Base-by-base conservation (phyloP, 495 filamentous ascomycete genomes). In the Neurospora intermedia region DNA sequence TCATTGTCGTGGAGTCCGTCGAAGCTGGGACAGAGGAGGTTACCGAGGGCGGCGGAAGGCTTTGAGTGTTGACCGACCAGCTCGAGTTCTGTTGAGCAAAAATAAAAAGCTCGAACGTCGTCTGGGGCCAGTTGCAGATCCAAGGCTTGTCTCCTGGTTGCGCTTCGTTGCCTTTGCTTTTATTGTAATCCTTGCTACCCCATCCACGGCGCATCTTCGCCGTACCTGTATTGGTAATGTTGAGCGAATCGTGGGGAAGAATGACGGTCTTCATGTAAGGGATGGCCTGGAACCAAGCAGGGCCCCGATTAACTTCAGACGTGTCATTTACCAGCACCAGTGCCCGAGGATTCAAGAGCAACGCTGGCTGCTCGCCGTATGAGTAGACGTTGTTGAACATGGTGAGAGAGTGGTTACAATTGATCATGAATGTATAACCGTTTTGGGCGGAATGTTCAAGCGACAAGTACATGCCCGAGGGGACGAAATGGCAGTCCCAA, bases 81-180 rank as follows among this genome's bases (percentile, higher is more conserved):
- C 82, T 84, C 69, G 83, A 82, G 74, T 86, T 89, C 75, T 91
- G 86, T 69, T 87, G 86, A 71, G 91, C 83, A 78, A 94, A 98
- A 73, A 98, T 89, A 79, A 94, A 96, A 20, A 90, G 85, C 75
- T 97, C 93, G 69, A 98, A 83, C 66, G 89, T 85, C 0, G 94
- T 97, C 6, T 88, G 84, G 73, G 95, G 94, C 93, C 93, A 98
- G 77, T 87, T 91, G 80, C 94, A 98, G 75, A 93, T 89, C 94
- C 94, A 98, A 2, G 93, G 91, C 70, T 86, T 88, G 43, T 94
- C 90, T 0, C 89, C 89, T 3, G 83, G 81, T 70, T 86, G 76
- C 4, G 88, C 88, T 15, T 6, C 54, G 46, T 84, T 76, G 20
- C 86, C 77, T 73, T 87, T 89, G 46, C 85, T 82, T 43, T 81